Evolutionary conservation across 1,284 basidiomycete species (phyloP), one percentile per base, ranked within the genome.

Genomic region (Thelephora terrestris): DNA sequence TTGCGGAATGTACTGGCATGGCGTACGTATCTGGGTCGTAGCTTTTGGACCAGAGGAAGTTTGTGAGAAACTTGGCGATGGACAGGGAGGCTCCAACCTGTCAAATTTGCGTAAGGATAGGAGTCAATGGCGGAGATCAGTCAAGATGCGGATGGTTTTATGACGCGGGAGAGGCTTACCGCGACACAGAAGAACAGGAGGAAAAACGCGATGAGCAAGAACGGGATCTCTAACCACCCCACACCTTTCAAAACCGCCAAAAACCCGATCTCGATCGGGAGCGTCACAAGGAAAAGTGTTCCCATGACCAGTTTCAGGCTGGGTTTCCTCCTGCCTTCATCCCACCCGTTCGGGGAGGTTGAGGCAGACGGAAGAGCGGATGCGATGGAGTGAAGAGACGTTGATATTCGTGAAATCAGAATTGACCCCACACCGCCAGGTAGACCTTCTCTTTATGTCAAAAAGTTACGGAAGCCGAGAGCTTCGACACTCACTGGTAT

Each of bases 11-110:
- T 35, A 95, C 79, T 2, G 95, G 95, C 17, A 98, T 70, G 2
- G 91, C 91, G 64, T 97, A 96, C 65, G 88, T 86, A 64, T 96
- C 93, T 10, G 95, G 95, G 63, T 98, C 95, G 43, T 85, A 75
- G 35, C 82, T 74, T 50, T 73, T 78, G 20, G 76, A 77, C 93
- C 93, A 97, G 36, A 97, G 75, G 60, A 82, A 79, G 40, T 81
- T 68, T 0, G 92, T 94, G 29, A 95, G 71, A 9, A 64, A 58
- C 46, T 78, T 79, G 0, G 88, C 88, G 21, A 88, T 62, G 27
- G 74, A 38, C 5, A 97, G 73, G 1, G 91, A 91, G 51, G 81
- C 68, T 5, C 71, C 61, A 27, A 86, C 79, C 90, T 91, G 56
- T 4, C 40, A 24, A 50, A 50, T 2, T n/a, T 18, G 37, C 20